These are phyloP conservation scores for Hortaea werneckii DNA, from an alignment of 2,329 filamentous ascomycete genomes.

Conservation along the genomic window DNA sequence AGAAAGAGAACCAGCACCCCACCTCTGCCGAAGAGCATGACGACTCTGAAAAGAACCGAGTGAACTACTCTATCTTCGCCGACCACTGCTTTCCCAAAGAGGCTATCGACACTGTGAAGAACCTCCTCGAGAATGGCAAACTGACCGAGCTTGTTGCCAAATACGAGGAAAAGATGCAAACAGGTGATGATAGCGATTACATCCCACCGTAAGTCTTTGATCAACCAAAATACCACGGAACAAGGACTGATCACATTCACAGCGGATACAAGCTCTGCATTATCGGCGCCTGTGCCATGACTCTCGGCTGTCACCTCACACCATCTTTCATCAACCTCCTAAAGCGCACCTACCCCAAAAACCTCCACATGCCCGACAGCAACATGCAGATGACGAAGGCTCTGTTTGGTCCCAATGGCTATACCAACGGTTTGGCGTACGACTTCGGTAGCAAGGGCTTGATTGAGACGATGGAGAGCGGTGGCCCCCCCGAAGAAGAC, in stretches of 20 bases:
- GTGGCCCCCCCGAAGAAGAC: neutral
- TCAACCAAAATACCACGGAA: neutral
- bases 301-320: slow-evolving; percentile 6
- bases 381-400: slow-evolving; percentile 5
- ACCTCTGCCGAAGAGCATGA: neutral
- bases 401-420: slow-evolving; percentile 6
- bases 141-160: neutral
- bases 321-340: slow-evolving; percentile 1
- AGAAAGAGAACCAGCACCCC: neutral
- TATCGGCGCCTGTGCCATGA: slow-evolving; percentile 5
- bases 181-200: neutral
- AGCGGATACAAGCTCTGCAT: neutral
- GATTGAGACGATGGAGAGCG: neutral
- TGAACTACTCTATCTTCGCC: slow-evolving; percentile 4
- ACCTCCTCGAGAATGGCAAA: neutral
- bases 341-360: slow-evolving; percentile 2
- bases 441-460: slow-evolving; percentile 7
- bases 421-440: slow-evolving; percentile 6
- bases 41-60: neutral
- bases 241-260: neutral
- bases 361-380: slow-evolving; percentile 4
- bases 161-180: neutral
- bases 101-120: neutral
- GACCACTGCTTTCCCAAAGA: neutral
- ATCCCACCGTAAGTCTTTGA: neutral